phyloP scores from a whole-genome alignment of 331 rosid genomes.

The Quercus phellos region DNA sequence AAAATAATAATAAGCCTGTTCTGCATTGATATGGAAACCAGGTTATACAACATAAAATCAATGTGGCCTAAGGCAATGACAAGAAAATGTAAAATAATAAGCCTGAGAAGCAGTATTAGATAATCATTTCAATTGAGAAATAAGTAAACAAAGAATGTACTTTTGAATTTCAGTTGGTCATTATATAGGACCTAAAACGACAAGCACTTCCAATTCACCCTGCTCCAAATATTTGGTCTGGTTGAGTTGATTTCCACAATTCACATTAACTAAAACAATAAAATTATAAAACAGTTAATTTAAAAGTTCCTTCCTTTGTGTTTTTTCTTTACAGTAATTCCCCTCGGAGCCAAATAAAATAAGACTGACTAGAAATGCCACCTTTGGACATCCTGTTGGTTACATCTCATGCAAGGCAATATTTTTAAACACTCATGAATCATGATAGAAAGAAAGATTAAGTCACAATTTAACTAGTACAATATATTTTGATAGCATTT shows the following conservation, averaged over 20 bases:
- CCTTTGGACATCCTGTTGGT: not conserved
- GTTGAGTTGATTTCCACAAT: constrained; percentile 1
- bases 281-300: not conserved
- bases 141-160: not conserved
- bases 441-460: not conserved
- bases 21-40: not conserved
- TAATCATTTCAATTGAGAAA: not conserved
- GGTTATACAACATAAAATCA: not conserved
- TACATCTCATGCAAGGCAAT: not conserved
- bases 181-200: not conserved
- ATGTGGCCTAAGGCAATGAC: not conserved
- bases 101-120: not conserved
- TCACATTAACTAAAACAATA: constrained; percentile 1
- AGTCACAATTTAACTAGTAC: not conserved
- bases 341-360: not conserved
- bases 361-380: not conserved
- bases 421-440: not conserved
- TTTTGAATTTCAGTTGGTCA: not conserved
- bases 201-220: not conserved
- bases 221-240: not conserved
- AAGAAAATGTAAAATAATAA: not conserved
- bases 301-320: not conserved
- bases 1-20: not conserved
- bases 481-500: not conserved
- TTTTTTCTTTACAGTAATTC: not conserved